phyloP scores from a whole-genome alignment of 345 rosid genomes.

The Brassica cretica region DNA sequence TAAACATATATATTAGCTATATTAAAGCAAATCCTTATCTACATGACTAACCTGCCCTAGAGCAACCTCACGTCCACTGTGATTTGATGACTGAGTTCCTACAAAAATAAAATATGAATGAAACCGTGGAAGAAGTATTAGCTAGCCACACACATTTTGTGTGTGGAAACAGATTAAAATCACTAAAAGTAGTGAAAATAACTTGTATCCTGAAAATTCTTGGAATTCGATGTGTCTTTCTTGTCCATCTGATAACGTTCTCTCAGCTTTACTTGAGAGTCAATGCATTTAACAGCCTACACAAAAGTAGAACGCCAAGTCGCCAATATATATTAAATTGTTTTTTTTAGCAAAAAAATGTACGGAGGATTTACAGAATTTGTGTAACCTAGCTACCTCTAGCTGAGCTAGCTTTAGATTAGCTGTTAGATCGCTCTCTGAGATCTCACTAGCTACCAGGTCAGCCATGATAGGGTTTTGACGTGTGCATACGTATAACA shows the following conservation, averaged over 20 bases:
- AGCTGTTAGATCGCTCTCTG: background rate
- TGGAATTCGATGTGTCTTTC: background rate
- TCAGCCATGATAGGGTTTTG: background rate
- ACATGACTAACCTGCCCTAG: background rate
- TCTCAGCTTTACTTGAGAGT: background rate
- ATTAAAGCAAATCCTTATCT: background rate
- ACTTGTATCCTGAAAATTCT: background rate
- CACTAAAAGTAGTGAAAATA: background rate
- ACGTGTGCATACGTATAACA: background rate
- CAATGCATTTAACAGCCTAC: background rate
- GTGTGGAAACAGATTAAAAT: background rate
- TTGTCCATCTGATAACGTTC: background rate
- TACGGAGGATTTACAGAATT: background rate
- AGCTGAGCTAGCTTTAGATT: background rate
- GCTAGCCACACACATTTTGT: background rate
- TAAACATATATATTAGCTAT: background rate
- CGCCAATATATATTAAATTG: too few relatives aligned
- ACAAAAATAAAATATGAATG: background rate
- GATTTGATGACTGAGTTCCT: background rate
- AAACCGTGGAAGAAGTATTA: background rate
- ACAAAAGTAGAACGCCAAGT: background rate
- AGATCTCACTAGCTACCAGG: background rate
- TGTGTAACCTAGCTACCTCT: background rate
- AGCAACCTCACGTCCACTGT: background rate
- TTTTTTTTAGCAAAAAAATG: background rate